phyloP scores from a whole-genome alignment of 1,284 basidiomycete genomes.

The Marasmius tenuissimus region DNA sequence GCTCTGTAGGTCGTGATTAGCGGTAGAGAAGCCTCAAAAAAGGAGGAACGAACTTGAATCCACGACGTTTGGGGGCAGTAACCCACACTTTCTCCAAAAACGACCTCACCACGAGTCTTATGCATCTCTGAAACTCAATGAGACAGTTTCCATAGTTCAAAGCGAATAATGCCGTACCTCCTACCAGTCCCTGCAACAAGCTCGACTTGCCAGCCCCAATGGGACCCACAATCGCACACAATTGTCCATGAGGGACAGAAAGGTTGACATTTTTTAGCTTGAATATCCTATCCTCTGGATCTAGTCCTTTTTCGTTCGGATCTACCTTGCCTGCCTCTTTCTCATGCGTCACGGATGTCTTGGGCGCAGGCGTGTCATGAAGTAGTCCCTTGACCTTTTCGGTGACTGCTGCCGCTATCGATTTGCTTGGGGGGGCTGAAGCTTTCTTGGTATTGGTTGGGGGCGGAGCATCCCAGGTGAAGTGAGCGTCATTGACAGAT shows the following conservation, averaged over 20 bases:
- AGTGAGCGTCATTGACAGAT: background rate
- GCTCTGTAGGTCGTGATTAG: slow-evolving; percentile 42
- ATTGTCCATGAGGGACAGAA: background rate
- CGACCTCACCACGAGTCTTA: slow-evolving; percentile 55
- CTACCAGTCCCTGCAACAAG: background rate
- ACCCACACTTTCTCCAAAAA: slow-evolving; percentile 71
- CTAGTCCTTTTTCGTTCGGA: background rate
- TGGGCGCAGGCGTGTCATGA: too few relatives aligned
- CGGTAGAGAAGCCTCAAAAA: background rate
- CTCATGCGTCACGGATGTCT: background rate
- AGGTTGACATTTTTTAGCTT: slow-evolving; percentile 1
- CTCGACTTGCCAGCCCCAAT: background rate
- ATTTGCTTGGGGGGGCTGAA: background rate
- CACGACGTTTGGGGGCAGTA: slow-evolving; percentile 88
- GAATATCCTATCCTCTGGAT: background rate
- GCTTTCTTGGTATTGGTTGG: background rate
- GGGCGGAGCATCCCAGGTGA: background rate
- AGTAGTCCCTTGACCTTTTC: too few relatives aligned
- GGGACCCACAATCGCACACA: slow-evolving; percentile 1
- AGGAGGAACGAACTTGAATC: slow-evolving; percentile 63
- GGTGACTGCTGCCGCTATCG: background rate
- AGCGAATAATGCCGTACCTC: background rate
- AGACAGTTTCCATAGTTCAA: background rate
- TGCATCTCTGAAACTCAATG: slow-evolving; percentile 57
- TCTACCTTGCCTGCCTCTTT: background rate